Evolutionary conservation across 73 alveolate genomes (phyloP), one percentile per base, ranked within the genome.

Genomic region (Paramecium octaurelia): DNA sequence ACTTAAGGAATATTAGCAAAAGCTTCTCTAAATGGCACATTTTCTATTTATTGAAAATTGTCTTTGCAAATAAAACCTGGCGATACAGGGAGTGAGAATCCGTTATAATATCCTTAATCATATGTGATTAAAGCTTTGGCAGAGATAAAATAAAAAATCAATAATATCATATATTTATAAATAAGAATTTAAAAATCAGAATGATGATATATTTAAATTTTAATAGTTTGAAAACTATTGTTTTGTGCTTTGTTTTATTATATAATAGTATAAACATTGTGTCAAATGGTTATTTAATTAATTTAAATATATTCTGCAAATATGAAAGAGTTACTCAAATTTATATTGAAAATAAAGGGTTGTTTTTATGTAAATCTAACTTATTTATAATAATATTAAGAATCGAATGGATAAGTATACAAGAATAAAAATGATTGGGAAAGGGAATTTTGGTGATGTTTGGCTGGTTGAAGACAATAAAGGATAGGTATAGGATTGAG

Each of bases 361-460:
- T 20, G 31, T 18, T 18, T 20, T 54, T 48, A 16, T 48, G 12
- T 27, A 18, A 54, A n/a, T 3, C 11, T 4, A 54, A 54, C 14
- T 18, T n/a, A 54, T 54, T 18, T n/a, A 54, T 54, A 3, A 50
- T 16, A 6, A 54, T 54, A 54, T n/a, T 54, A 18, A 54, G 31
- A 54, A 18, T 54, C 16, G 3, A 54, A 64, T 64, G 84, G 84
- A 64, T 31, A 64, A 64, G 84, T 64, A 64, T 64, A 64, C 20
- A 31, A 64, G 84, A 64, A 34, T 64, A 64, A 64, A 64, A 64
- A 64, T 64, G 84, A 64, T 64, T 64, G 97, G 97, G 20, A 92
- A 88, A 46, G 97, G 97, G 4, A 92, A 94, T 18, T 93, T 64
- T 69, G 97, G 97, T 9, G 97, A 93, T 70, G 97, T 93, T 23